Evolutionary conservation across 306 rosid genomes (phyloP).

Genomic region (Alnus rubra): DNA sequence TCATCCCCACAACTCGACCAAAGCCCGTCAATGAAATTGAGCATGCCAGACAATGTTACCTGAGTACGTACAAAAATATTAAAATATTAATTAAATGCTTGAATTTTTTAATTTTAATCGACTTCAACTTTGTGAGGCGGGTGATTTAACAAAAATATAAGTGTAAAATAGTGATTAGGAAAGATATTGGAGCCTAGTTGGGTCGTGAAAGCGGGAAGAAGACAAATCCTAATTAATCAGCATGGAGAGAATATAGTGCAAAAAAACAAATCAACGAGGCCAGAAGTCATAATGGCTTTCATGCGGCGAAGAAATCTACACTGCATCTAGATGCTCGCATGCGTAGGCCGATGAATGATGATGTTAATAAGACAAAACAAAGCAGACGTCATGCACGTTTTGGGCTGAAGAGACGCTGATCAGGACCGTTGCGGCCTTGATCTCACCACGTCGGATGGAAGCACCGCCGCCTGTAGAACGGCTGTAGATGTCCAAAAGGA

Average conservation of each 20-base stretch:
- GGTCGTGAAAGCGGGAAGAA: not conserved
- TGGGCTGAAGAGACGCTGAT: not conserved
- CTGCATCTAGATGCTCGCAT: not conserved
- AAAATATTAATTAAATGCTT: too few relatives aligned
- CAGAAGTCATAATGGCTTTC: not conserved
- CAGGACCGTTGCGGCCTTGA: too few relatives aligned
- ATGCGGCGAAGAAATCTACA: not conserved
- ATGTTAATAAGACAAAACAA: not conserved
- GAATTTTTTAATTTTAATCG: too few relatives aligned
- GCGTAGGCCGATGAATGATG: not conserved
- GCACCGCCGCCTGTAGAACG: too few relatives aligned
- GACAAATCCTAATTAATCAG: not conserved
- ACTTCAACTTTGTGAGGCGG: too few relatives aligned
- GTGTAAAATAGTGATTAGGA: not conserved
- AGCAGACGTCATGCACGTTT: not conserved
- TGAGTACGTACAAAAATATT: too few relatives aligned
- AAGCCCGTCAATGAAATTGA: constrained; percentile 50
- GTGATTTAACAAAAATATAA: too few relatives aligned
- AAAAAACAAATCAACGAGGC: not conserved
- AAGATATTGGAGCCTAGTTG: not conserved
- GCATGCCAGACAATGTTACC: constrained; percentile 51
- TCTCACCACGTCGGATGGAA: too few relatives aligned
- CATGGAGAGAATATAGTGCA: not conserved
- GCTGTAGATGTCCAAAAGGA: too few relatives aligned
- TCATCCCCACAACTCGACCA: constrained; percentile 58